Percentiles rank a stretch among this genome's conserved stretches.
Conservation (phyloP, 805 yeast species). For the Maudiozyma serrabonitensis region DNA sequence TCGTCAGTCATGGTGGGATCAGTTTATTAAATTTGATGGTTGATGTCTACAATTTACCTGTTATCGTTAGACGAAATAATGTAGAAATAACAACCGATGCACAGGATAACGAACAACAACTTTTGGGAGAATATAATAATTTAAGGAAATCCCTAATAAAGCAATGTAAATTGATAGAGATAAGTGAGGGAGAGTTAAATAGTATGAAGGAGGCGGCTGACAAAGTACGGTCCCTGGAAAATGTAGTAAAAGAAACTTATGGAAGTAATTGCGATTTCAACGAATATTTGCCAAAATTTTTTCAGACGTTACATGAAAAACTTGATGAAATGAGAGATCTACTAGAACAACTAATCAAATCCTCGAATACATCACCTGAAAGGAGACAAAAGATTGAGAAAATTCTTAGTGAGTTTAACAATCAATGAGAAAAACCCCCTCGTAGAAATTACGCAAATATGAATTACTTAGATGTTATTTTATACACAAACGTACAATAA, state of each 20-base stretch:
- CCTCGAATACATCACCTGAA: conserved; percentile 2
- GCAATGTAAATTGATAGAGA: conserved; percentile 13
- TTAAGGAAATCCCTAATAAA: conserved; percentile 13
- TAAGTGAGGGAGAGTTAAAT: conserved; percentile 7
- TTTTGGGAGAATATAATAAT: conserved; percentile 19
- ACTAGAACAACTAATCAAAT: conserved; percentile 14
- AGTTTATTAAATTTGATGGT: conserved; percentile 13
- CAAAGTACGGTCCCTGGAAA: conserved; percentile 4
- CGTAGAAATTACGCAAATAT: too few species aligned
- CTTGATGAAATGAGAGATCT: conserved; percentile 10
- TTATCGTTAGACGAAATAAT: conserved; percentile 6
- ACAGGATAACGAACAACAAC: conserved; percentile 5
- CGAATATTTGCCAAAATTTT: conserved; percentile 10
- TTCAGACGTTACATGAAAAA: conserved; percentile 4
- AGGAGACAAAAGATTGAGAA: not conserved
- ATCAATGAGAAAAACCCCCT: not conserved
- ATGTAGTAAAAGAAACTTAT: conserved; percentile 5
- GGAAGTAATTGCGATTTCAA: conserved; percentile 1
- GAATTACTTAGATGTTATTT: too few species aligned
- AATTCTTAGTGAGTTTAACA: conserved; percentile 1
- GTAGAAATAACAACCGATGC: not conserved
- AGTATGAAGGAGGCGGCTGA: conserved; percentile 4
- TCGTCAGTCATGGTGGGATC: conserved; percentile 5
- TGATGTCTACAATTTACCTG: conserved; percentile 21
- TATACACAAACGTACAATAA: not conserved